Base-by-base conservation (phyloP, 306 rosid species). In the Purshia tridentata region DNA sequence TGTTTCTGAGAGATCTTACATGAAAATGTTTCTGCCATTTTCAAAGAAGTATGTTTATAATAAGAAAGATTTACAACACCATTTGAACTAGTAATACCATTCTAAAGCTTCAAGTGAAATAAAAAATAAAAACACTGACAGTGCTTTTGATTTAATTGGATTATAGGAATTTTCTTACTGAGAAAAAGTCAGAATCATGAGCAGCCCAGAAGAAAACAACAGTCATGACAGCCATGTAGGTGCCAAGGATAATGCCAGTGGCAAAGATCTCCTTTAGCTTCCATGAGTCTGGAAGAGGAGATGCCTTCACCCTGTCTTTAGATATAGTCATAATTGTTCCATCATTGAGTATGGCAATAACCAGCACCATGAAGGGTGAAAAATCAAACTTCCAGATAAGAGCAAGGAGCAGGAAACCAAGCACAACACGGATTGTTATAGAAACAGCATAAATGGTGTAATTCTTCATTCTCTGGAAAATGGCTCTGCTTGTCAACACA, bases 241-340 rank as follows among this genome's bases (percentile, higher is more conserved):
- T 45, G 48, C 98, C 98, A 13, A 93, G 92, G 58, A 90, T 88
- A 12, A 84, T 0, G 11, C 98, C 98, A 0, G 96, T 90, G 22
- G 93, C 84, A 10, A 93, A 93, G 80, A 93, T 93, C 90, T 93
- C 98, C 14, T 42, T 84, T 12, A 93, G 86, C 76, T 93, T 93
- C 98, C 98, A 90, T 41, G 98, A 93, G 74, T 93, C 98, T 6
- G 98, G 98, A 37, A 74, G 22, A n/a, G 98, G 98, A 55, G 98
- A 93, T 76, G 98, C 92, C 77, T 90, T 93, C 57, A 92, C 98
- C 66, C 96, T 84, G 39, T 92, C 97, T 82, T 92, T 92, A 8
- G 98, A 88, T 72, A 93, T 93, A 46, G 98, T 93, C 98, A 90
- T 93, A 80, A 93, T 93, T 10, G 98, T 93, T 9, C 98, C 98